Conservation (phyloP, 345 rosid species). For the Syzygium jambos region DNA sequence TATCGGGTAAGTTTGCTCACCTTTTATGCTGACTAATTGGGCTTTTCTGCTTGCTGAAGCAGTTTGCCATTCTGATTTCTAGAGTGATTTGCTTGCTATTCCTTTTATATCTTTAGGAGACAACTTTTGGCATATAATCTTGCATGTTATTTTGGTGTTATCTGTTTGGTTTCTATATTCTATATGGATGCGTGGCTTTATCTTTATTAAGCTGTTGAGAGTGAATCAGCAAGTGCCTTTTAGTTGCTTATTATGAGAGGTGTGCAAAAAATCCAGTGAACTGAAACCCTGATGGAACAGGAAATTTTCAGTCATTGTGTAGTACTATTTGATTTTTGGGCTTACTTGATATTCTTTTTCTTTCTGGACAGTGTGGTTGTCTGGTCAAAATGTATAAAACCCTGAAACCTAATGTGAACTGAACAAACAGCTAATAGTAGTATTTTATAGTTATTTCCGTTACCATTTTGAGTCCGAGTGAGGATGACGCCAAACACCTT, state of each 20-base stretch:
- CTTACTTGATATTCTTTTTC: background rate
- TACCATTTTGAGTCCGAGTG: background rate
- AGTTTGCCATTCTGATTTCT: background rate
- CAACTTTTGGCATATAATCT: background rate
- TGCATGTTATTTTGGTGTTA: background rate
- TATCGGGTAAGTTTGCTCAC: slow-evolving; percentile 48
- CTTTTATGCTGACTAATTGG: background rate
- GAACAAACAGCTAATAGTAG: background rate
- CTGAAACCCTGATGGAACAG: background rate
- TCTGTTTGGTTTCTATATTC: background rate
- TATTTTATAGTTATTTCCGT: background rate
- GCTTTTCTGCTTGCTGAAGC: background rate
- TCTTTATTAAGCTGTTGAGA: background rate
- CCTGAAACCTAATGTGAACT: background rate
- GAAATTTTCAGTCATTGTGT: background rate
- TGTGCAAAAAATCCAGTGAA: background rate
- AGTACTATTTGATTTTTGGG: background rate
- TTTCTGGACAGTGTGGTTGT: background rate
- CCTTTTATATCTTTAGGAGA: background rate
- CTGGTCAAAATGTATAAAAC: background rate
- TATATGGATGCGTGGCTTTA: background rate
- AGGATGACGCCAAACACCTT: background rate
- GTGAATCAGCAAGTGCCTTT: background rate
- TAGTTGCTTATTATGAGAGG: background rate
- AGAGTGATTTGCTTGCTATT: background rate